Evolutionary conservation across 257 asterid genomes (phyloP).

Genomic region (Solanum habrochaites): DNA sequence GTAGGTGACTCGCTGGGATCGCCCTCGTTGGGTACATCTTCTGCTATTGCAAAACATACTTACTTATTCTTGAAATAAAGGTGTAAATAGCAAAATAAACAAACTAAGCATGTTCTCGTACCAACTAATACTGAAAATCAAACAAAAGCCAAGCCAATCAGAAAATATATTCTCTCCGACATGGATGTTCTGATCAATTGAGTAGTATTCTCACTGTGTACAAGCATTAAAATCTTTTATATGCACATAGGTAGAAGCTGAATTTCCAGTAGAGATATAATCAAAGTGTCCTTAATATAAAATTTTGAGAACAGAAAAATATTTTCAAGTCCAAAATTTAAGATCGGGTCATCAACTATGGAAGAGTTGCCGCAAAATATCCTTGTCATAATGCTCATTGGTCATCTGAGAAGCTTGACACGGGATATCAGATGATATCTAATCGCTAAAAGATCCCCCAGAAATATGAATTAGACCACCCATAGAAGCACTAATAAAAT

Average conservation of each 20-base stretch:
- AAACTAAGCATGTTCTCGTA: background rate
- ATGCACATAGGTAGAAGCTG: background rate
- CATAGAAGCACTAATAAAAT: background rate
- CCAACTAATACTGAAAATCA: background rate
- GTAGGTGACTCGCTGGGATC: slow-evolving; percentile 23
- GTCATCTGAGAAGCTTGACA: background rate
- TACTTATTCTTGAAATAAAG: background rate
- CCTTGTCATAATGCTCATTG: background rate
- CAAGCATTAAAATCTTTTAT: background rate
- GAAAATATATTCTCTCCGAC: background rate
- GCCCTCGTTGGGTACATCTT: slow-evolving; percentile 3
- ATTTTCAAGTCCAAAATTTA: background rate
- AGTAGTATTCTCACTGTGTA: background rate
- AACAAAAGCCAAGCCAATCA: background rate
- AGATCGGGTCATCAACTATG: background rate
- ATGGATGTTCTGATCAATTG: background rate
- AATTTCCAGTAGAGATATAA: background rate
- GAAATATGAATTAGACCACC: background rate
- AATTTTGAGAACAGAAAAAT: background rate
- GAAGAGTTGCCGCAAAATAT: background rate
- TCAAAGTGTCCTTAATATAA: background rate
- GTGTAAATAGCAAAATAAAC: background rate
- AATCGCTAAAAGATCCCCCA: background rate
- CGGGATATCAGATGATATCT: background rate
- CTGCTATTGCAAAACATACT: slow-evolving; percentile 16